These are phyloP conservation scores for Lentinula lateritia DNA, from an alignment of 768 basidiomycete species.

Conservation along the genomic window DNA sequence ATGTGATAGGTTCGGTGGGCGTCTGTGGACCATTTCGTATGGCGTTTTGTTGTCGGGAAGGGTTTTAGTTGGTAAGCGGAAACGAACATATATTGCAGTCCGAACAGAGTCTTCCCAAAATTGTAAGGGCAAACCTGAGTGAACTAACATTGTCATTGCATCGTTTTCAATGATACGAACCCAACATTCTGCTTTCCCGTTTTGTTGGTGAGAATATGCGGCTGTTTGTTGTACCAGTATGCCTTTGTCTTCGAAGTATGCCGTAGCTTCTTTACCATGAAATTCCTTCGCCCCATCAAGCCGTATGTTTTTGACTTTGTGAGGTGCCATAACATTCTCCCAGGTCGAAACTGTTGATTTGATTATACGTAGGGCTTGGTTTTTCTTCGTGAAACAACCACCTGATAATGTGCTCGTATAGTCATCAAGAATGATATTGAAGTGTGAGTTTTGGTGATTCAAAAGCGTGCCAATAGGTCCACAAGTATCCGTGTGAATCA, in stretches of 20 bases:
- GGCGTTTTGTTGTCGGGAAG: too few species aligned
- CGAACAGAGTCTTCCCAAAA: slow-evolving; percentile 19
- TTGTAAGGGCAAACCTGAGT: slow-evolving; percentile 13
- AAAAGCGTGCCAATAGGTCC: too few species aligned
- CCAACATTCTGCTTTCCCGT: slow-evolving; percentile 33
- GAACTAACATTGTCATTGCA: slow-evolving; percentile 22
- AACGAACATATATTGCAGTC: slow-evolving; percentile 16
- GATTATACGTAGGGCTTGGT: too few species aligned
- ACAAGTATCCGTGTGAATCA: neutral
- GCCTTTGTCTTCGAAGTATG: slow-evolving; percentile 10
- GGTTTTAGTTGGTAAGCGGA: slow-evolving; percentile 12
- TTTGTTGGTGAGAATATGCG: slow-evolving; percentile 31
- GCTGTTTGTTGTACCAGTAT: slow-evolving; percentile 18
- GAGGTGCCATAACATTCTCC: too few species aligned
- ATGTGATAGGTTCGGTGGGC: neutral
- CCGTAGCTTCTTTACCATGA: neutral
- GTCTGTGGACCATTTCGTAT: neutral
- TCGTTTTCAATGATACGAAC: slow-evolving; percentile 30
- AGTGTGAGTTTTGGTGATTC: too few species aligned
- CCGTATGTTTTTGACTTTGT: too few species aligned
- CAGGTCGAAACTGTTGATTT: too few species aligned
- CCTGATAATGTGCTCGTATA: too few species aligned
- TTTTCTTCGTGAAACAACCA: too few species aligned
- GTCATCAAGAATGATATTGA: too few species aligned
- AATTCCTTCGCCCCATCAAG: too few species aligned